These are phyloP conservation scores for Hymenoscyphus salicellus DNA, from an alignment of 2,329 filamentous ascomycete species.

Conservation along the genomic window DNA sequence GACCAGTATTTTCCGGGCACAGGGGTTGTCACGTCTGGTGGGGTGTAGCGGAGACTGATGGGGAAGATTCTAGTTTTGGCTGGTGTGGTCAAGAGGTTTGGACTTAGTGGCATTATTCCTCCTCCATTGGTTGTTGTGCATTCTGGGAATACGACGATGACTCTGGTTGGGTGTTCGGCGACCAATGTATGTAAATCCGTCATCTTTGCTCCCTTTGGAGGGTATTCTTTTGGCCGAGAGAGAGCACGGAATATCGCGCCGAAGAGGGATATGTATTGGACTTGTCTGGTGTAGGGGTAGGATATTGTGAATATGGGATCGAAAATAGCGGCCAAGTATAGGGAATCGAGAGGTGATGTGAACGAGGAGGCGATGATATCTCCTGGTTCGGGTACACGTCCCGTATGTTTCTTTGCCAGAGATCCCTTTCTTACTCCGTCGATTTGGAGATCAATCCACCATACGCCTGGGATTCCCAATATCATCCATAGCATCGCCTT, in stretches of 20 bases:
- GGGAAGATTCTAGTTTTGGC: slow-evolving; percentile 77
- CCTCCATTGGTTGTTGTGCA: slow-evolving; percentile 92
- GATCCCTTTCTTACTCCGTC: slow-evolving; percentile 94
- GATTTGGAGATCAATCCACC: slow-evolving; percentile 98
- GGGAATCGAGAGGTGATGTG: slow-evolving; percentile 85
- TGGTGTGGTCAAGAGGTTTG: slow-evolving; percentile 67
- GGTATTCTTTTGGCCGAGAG: slow-evolving; percentile 50
- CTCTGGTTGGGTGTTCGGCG: slow-evolving; percentile 65
- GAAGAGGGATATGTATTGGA: slow-evolving; percentile 74
- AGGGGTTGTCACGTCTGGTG: slow-evolving; percentile 86
- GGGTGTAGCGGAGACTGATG: slow-evolving; percentile 83
- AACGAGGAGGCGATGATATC: slow-evolving; percentile 87
- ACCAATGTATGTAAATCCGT: slow-evolving; percentile 64
- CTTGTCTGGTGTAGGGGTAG: slow-evolving; percentile 70
- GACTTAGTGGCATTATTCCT: slow-evolving; percentile 80
- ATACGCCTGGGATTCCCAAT: slow-evolving; percentile 84
- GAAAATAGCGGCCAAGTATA: slow-evolving; percentile 95
- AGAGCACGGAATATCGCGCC: slow-evolving; percentile 74
- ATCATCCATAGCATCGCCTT: slow-evolving; percentile 87
- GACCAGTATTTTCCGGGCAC: slow-evolving; percentile 68
- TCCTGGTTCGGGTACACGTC: slow-evolving; percentile 73
- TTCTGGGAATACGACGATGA: slow-evolving; percentile 88
- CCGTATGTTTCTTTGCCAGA: slow-evolving; percentile 67
- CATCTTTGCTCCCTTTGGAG: slow-evolving; percentile 48
- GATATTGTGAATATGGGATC: slow-evolving; percentile 89